These are phyloP conservation scores for Eucalyptus melliodora DNA, from an alignment of 345 rosid genomes.

Conservation along the genomic window DNA sequence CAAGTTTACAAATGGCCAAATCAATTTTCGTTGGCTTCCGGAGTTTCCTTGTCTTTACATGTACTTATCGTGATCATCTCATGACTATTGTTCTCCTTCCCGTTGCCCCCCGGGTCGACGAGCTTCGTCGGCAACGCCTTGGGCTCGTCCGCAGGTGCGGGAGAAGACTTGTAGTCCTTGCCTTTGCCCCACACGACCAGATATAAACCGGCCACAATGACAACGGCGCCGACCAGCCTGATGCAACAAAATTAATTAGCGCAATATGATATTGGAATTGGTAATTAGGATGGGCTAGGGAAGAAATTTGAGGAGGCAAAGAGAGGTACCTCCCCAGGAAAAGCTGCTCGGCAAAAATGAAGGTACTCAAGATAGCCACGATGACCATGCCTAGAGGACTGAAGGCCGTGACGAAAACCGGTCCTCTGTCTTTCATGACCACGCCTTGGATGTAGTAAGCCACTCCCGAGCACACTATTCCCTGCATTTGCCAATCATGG, in stretches of 20 bases:
- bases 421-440: slow-evolving; percentile 76
- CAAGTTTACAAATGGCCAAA: background rate
- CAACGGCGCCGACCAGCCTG: slow-evolving; percentile 72
- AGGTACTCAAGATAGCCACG: slow-evolving; percentile 65
- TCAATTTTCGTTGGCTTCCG: background rate
- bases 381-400: slow-evolving; percentile 73
- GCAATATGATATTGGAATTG: background rate
- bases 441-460: slow-evolving; percentile 74
- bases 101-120: background rate
- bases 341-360: slow-evolving; percentile 75
- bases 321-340: slow-evolving; percentile 65
- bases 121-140: slow-evolving; percentile 7
- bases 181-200: slow-evolving; percentile 84
- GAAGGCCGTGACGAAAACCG: slow-evolving; percentile 86
- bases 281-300: background rate
- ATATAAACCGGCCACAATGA: slow-evolving; percentile 70
- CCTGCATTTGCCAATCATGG: slow-evolving; percentile 24
- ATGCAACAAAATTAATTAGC: background rate
- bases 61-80: slow-evolving; percentile 12
- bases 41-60: background rate
- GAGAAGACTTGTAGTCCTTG: slow-evolving; percentile 34
- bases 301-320: background rate
- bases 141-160: background rate
- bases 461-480: slow-evolving; percentile 65
- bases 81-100: slow-evolving; percentile 2